These are phyloP conservation scores for Boletus semigastroideus DNA, from an alignment of 1,284 basidiomycete genomes.

Conservation along the genomic window DNA sequence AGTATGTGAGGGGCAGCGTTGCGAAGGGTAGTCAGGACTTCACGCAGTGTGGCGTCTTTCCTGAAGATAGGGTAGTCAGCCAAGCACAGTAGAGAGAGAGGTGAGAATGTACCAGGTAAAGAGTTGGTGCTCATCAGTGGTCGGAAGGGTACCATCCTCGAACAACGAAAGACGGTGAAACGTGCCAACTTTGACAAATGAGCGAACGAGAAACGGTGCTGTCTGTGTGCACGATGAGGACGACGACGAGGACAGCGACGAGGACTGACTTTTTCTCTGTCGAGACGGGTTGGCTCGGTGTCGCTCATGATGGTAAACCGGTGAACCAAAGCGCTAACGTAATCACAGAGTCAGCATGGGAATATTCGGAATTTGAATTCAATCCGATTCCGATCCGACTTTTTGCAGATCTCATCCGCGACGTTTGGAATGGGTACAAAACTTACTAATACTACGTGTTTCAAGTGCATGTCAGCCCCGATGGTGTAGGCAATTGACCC, in stretches of 20 bases:
- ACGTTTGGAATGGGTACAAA: too few species aligned
- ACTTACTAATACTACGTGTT: too few species aligned
- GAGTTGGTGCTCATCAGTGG: slow-evolving; percentile 74
- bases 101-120: slow-evolving; percentile 61
- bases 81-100: background rate
- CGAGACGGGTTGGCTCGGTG: slow-evolving; percentile 37
- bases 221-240: slow-evolving; percentile 44
- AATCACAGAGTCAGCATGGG: background rate
- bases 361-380: background rate
- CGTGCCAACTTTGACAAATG: slow-evolving; percentile 76
- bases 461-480: too few species aligned
- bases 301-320: slow-evolving; percentile 35
- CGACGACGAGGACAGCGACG: accelerated
- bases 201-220: slow-evolving; percentile 72
- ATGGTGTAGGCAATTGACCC: too few species aligned
- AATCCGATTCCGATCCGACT: background rate
- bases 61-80: slow-evolving; percentile 36
- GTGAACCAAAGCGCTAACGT: slow-evolving; percentile 3
- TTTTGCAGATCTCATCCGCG: too few species aligned
- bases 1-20: slow-evolving; percentile 58
- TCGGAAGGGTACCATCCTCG: slow-evolving; percentile 70
- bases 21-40: slow-evolving; percentile 72
- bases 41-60: slow-evolving; percentile 76
- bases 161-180: slow-evolving; percentile 72
- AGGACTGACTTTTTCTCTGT: slow-evolving; percentile 41